Evolutionary conservation across 139 green algal genomes (phyloP).

Genomic region (Nannochloris sp.): DNA sequence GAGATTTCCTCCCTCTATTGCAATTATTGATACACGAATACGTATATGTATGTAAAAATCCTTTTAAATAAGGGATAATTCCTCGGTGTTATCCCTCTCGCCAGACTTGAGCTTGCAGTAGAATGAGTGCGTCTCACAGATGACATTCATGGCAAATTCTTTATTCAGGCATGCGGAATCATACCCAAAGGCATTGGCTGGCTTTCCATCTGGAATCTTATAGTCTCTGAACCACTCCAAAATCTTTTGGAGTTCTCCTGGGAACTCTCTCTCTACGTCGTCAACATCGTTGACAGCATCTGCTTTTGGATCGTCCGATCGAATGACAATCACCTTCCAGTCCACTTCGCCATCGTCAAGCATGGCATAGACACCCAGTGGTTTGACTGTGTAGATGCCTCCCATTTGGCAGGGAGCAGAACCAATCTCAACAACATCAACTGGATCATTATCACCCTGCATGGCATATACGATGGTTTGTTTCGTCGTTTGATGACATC

Average conservation of each 20-base stretch:
- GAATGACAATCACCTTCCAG: constrained; percentile 97
- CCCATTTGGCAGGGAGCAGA: constrained; percentile 55
- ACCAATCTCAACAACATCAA: constrained; percentile 98
- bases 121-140: constrained; percentile 46
- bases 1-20: too few species aligned
- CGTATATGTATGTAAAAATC: background rate
- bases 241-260: constrained; percentile 88
- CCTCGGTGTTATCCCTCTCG: constrained; percentile 38
- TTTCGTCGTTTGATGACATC: too few species aligned
- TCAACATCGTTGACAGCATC: constrained; percentile 82
- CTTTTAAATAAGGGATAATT: constrained; percentile 32
- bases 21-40: too few species aligned
- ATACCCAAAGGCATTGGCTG: constrained; percentile 87
- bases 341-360: constrained; percentile 98
- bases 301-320: constrained; percentile 85
- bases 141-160: constrained; percentile 26
- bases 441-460: constrained; percentile 94
- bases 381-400: constrained; percentile 82
- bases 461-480: background rate
- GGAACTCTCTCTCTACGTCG: constrained; percentile 93
- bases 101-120: constrained; percentile 38
- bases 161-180: constrained; percentile 54
- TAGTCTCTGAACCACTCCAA: constrained; percentile 97
- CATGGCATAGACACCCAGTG: constrained; percentile 86
- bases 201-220: constrained; percentile 98